Evolutionary conservation across 2,329 filamentous ascomycete species (phyloP).

Genomic region (Akanthomyces muscarius): DNA sequence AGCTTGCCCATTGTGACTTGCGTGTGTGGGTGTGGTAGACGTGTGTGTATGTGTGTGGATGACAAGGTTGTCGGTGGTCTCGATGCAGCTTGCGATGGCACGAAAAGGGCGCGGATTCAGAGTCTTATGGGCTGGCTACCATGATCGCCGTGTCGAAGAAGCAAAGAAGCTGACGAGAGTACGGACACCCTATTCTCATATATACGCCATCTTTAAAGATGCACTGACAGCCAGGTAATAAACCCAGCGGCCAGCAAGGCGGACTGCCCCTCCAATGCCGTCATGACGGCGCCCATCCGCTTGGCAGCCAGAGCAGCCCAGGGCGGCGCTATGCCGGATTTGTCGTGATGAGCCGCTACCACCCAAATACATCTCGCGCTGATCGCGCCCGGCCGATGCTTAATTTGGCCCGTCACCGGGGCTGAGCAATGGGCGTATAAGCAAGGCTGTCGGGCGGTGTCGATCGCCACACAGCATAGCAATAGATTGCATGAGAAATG

Average conservation of each 20-base stretch:
- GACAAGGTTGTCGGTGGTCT: neutral
- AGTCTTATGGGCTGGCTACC: no score
- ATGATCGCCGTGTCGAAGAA: neutral
- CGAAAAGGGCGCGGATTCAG: no score
- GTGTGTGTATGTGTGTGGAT: neutral
- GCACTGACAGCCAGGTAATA: neutral
- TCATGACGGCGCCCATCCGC: neutral
- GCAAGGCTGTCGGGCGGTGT: no score
- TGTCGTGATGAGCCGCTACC: neutral
- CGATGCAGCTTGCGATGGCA: neutral
- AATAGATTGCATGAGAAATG: no score
- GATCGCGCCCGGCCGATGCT: no score
- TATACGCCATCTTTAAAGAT: neutral
- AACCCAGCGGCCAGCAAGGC: neutral
- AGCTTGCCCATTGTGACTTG: conserved; percentile 11
- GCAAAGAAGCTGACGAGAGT: neutral
- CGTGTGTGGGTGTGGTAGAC: neutral
- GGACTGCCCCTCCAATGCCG: neutral
- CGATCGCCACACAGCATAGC: no score
- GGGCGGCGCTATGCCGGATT: neutral
- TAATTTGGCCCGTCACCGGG: neutral
- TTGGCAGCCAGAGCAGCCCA: neutral
- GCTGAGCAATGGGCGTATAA: no score
- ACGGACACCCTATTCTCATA: neutral
- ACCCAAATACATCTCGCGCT: neutral